Base-by-base conservation (phyloP, 139 green algal genomes). In the Zygnema circumcarinatum region DNA sequence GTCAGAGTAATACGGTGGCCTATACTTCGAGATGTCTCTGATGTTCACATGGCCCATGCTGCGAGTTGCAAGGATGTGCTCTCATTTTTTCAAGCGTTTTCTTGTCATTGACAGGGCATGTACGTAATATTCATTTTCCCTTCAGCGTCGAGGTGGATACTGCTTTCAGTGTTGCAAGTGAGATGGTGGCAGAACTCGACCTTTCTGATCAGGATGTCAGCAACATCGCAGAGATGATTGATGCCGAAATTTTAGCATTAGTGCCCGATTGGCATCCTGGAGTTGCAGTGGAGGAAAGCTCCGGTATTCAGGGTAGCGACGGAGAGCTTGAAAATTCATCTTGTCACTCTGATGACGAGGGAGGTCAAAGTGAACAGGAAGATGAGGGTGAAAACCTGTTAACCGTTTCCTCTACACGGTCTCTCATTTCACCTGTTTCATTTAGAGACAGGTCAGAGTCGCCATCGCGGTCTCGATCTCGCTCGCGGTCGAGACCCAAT, bases 161-260 rank as follows among this genome's bases (percentile, higher is more conserved):
- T 0, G 93, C 95, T 0, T 91, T 95, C 25, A 94, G 88, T 79
- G 96, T 99, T 47, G 96, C 97, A 0, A 88, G 74, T 35, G 97
- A 99, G 90, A 98, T 99, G 96, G 96, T 98, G 83, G 87, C 96
- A 56, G 96, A 98, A 81, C 91, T 99, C 74, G 47, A 76, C 3
- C 73, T 93, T 36, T 74, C 83, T 2, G 52, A 83, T n/a, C 47
- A 83, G 39, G 90, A 91, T 69, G 47, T 92, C 11, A 47, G 25
- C 21, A 93, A 78, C 32, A 92, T 93, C 35, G 85, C 86, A n/a
- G 41, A 88, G 21, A 87, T 92, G 83, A 93, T 93, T 35, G 83
- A 92, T n/a, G 89, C 83, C 20, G 90, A 93, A 81, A 90, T 93
- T 41, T 69, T 85, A 33, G 72, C 53, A 2, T 52, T 91, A 21